A percentile compares a stretch with the other conserved stretches of the same genome.
phyloP scores from a whole-genome alignment of 1,284 basidiomycete genomes.

The Thecaphora frezii region DNA sequence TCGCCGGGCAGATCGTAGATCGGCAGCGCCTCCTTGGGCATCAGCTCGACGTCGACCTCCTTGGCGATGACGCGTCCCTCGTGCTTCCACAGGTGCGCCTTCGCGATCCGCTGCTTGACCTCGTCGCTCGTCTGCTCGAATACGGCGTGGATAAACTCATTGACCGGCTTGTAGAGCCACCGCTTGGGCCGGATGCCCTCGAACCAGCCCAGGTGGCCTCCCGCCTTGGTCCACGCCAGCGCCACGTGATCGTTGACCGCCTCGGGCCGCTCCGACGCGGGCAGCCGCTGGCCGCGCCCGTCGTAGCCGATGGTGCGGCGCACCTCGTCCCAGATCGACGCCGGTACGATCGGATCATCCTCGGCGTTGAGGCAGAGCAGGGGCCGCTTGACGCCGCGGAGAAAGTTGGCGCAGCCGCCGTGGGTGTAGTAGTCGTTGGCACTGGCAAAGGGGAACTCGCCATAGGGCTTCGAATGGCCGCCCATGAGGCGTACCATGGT shows the following conservation, averaged over 20 bases:
- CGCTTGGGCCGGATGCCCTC: slow-evolving; percentile 61
- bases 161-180: slow-evolving; percentile 49
- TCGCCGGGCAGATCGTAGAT: slow-evolving; percentile 30
- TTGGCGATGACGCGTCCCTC: slow-evolving; percentile 10
- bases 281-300: slow-evolving; percentile 24
- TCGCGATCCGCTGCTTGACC: slow-evolving; percentile 9
- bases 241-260: slow-evolving; percentile 70
- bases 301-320: slow-evolving; percentile 32
- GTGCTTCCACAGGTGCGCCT: slow-evolving; percentile 21
- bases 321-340: slow-evolving; percentile 24
- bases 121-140: slow-evolving; percentile 25
- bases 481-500: slow-evolving; percentile 74
- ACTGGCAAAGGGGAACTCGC: slow-evolving; percentile 60
- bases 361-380: slow-evolving; percentile 80
- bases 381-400: slow-evolving; percentile 51
- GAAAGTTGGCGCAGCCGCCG: slow-evolving; percentile 40
- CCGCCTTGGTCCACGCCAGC: slow-evolving; percentile 73
- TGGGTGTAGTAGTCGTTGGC: slow-evolving; percentile 76
- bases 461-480: slow-evolving; percentile 64
- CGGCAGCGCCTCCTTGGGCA: slow-evolving; percentile 37
- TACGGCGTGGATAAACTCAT: slow-evolving; percentile 41
- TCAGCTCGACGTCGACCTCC: slow-evolving; percentile 37
- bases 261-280: slow-evolving; percentile 60
- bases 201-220: slow-evolving; percentile 96
- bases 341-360: slow-evolving; percentile 82